Percentiles rank a stretch among this genome's conserved stretches.
These are phyloP conservation scores for Naganishia vaughanmartiniae DNA, from an alignment of 768 basidiomycete species.

Conservation along the genomic window DNA sequence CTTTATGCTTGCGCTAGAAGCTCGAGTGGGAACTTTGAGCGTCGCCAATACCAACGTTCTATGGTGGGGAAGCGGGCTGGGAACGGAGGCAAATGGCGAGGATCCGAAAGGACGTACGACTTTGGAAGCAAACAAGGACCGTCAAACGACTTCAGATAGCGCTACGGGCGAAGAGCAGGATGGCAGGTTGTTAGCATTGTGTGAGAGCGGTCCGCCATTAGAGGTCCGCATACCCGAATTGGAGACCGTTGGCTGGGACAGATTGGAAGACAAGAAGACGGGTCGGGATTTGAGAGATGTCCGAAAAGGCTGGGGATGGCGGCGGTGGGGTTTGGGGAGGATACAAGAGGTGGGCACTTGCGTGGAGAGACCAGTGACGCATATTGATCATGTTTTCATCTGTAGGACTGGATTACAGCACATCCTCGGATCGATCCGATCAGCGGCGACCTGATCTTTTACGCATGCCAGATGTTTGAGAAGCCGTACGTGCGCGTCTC, in stretches of 20 bases:
- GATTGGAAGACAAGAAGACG: constrained; percentile 36
- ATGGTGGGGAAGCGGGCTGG: constrained; percentile 49
- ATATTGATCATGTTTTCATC: not conserved
- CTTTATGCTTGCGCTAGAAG: constrained; percentile 46
- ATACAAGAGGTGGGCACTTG: constrained; percentile 44
- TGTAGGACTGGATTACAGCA: constrained; percentile 71
- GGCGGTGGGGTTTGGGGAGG: constrained; percentile 36
- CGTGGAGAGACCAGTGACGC: too few species aligned
- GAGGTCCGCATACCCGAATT: constrained; percentile 52
- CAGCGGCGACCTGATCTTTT: constrained; percentile 47
- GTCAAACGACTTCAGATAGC: not conserved
- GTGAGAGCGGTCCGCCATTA: constrained; percentile 53
- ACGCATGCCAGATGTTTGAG: constrained; percentile 49
- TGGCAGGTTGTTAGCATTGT: constrained; percentile 51
- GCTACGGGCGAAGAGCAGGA: constrained; percentile 35
- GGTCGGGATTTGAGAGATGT: constrained; percentile 34
- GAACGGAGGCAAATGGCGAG: constrained; percentile 35
- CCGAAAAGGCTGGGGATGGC: constrained; percentile 39
- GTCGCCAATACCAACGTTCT: constrained; percentile 54
- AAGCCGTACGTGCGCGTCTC: constrained; percentile 45
- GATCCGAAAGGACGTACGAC: not conserved
- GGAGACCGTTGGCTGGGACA: constrained; percentile 52
- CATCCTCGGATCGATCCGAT: constrained; percentile 72
- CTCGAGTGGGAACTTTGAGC: constrained; percentile 46
- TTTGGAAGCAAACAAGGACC: not conserved